Percentiles rank a stretch among this genome's conserved stretches.
These are phyloP conservation scores for Lentinula raphanica DNA, from an alignment of 768 basidiomycete genomes.

Conservation along the genomic window DNA sequence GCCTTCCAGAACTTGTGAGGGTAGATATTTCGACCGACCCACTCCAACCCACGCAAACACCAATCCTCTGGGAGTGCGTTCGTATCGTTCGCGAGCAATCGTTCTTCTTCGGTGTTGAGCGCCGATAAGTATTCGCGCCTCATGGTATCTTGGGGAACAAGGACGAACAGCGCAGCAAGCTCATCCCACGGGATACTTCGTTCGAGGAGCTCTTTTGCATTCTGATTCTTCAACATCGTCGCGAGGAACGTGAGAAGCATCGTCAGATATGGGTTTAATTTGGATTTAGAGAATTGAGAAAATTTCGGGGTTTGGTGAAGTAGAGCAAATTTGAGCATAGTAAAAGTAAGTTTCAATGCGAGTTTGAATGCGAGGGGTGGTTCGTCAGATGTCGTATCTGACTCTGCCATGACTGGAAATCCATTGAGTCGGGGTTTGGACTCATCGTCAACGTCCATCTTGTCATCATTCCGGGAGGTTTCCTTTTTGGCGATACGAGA, in stretches of 20 bases:
- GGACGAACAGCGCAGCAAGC: constrained; percentile 53
- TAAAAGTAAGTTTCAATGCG: constrained; percentile 75
- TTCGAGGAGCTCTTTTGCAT: constrained; percentile 60
- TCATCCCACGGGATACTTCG: constrained; percentile 81
- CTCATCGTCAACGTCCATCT: constrained; percentile 14
- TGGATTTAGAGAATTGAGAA: constrained; percentile 48
- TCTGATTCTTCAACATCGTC: constrained; percentile 62
- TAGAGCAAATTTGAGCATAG: constrained; percentile 70
- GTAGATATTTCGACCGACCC: constrained; percentile 86
- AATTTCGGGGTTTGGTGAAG: constrained; percentile 55
- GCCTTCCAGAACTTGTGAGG: constrained; percentile 92
- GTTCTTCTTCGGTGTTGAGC: constrained; percentile 33
- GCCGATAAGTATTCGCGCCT: constrained; percentile 34
- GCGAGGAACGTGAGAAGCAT: constrained; percentile 85
- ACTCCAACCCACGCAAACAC: constrained; percentile 94
- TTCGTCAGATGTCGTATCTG: constrained; percentile 31
- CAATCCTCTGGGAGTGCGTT: constrained; percentile 89
- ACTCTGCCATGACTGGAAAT: constrained; percentile 21
- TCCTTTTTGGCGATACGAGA: constrained; percentile 3
- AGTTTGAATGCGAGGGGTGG: constrained; percentile 64
- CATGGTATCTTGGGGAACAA: constrained; percentile 51
- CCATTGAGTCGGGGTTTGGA: constrained; percentile 20
- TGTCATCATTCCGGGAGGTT: constrained; percentile 12
- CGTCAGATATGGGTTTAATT: constrained; percentile 83
- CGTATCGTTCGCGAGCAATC: constrained; percentile 66